Evolutionary conservation across 352 stramenopile genomes (phyloP), one percentile per base, ranked within the genome.

Genomic region (Heterotrichella gracilis): DNA sequence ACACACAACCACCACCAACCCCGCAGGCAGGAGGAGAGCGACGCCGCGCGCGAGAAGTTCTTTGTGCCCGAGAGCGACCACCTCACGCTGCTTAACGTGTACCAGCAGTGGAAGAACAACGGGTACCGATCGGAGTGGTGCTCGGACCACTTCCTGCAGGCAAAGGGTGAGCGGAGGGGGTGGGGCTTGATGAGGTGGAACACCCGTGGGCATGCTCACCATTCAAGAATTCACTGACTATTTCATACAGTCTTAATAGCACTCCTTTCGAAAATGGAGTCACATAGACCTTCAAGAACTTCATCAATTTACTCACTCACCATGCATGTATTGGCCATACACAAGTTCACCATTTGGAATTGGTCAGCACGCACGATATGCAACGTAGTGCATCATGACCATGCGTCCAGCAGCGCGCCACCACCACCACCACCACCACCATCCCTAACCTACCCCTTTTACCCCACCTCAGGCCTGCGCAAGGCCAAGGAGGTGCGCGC

Each of bases 21-120:
- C n/a, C n/a, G n/a, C n/a, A n/a, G 90, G 25, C 90, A 92, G 71
- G 90, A 96, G 73, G 90, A 99, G 82, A 93, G 83, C 32, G 92
- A 99, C 80, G 84, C 87, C 17, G 82, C 85, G 13, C 81, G 90
- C 17, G 91, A 97, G 76, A 96, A 97, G 78, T 98, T 99, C 76
- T 96, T 96, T 75, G 88, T 97, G 24, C 91, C 89, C 17, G 89
- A 96, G 76, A 92, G 83, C 69, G 90, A 96, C 76, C 90, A 97
- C 72, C 78, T 97, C 3, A 96, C 89, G 2, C 76, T 96, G 24
- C 75, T 96, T 32, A 96, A 96, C 76, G 87, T 96, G 17, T 96
- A 94, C 72, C 42, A 76, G 25, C 75, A 85, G 74, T 84, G 81
- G 68, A 90, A 95, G 73, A 78, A 85, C 69, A 92, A 96, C 75